Percentiles rank a stretch among this genome's conserved stretches.
Evolutionary conservation across 2,329 filamentous ascomycete species (phyloP).

Genomic region (Hawksworthiomyces lignivorus): DNA sequence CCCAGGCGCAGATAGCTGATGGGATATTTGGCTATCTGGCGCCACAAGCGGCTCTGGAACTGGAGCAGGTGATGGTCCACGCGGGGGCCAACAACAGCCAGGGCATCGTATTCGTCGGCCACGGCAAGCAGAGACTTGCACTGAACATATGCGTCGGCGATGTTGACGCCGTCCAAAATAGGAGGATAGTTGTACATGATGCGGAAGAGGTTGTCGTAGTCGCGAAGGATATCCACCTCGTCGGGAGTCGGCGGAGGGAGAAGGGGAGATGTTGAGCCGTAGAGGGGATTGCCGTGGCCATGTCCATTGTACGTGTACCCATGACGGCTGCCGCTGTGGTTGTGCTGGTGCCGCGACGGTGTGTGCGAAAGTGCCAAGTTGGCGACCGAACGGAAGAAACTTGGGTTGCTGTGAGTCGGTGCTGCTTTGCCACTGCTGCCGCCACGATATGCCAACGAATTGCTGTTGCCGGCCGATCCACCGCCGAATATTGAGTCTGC

Average conservation of each 20-base stretch:
- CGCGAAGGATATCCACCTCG: slow-evolving; percentile 70
- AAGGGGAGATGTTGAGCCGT: slow-evolving; percentile 13
- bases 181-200: slow-evolving; percentile 94
- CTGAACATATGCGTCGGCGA: slow-evolving; percentile 86
- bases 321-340: slow-evolving; percentile 31
- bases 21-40: slow-evolving; percentile 93
- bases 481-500: slow-evolving; percentile 51
- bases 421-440: slow-evolving; percentile 17
- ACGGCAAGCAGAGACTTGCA: slow-evolving; percentile 83
- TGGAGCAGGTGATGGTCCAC: slow-evolving; percentile 91
- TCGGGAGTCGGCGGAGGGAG: slow-evolving; percentile 43
- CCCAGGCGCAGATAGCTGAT: slow-evolving; percentile 86
- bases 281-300: slow-evolving; percentile 16
- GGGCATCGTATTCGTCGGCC: slow-evolving; percentile 91
- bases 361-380: slow-evolving; percentile 56
- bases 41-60: slow-evolving; percentile 86
- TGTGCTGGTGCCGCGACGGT: slow-evolving; percentile 19
- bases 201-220: slow-evolving; percentile 93
- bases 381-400: slow-evolving; percentile 82
- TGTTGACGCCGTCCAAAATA: slow-evolving; percentile 73
- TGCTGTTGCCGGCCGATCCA: slow-evolving; percentile 27
- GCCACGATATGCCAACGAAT: slow-evolving; percentile 38
- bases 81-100: slow-evolving; percentile 77
- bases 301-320: slow-evolving; percentile 19
- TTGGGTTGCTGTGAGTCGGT: slow-evolving; percentile 27